Percentiles rank a stretch among this genome's conserved stretches.
Conservation (phyloP, 2,329 filamentous ascomycete genomes). For the Alternaria arbusti region DNA sequence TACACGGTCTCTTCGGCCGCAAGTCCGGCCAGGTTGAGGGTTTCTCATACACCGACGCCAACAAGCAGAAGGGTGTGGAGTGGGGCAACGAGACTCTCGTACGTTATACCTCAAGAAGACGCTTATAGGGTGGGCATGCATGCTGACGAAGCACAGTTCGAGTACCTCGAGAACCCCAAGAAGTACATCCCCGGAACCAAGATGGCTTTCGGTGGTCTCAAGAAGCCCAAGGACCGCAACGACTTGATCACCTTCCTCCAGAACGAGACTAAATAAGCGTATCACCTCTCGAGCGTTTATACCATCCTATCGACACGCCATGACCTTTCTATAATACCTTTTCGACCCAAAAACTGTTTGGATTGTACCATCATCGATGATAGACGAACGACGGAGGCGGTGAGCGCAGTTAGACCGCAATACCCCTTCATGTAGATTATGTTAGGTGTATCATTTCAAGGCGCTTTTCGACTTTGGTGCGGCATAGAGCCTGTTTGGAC, state of each 20-base stretch:
- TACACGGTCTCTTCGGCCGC: conserved; percentile 97
- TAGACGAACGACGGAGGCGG: conserved; percentile 50
- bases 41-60: conserved; percentile 98
- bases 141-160: conserved; percentile 66
- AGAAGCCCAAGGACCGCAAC: conserved; percentile 99
- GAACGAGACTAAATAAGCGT: conserved; percentile 71
- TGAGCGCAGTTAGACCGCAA: conserved; percentile 26
- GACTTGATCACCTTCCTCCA: conserved; percentile 91
- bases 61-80: conserved; percentile 93
- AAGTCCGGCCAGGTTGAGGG: conserved; percentile 90
- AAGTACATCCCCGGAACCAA: conserved; percentile 99
- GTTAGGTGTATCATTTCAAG: conserved; percentile 43
- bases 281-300: conserved; percentile 23
- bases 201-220: conserved; percentile 99
- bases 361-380: conserved; percentile 49
- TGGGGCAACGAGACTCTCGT: conserved; percentile 89
- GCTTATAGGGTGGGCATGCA: background rate
- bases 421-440: conserved; percentile 44
- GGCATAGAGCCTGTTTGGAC: conserved; percentile 44
- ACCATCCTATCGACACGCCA: conserved; percentile 28
- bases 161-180: conserved; percentile 99
- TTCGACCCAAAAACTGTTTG: conserved; percentile 30
- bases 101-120: conserved; percentile 44
- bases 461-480: conserved; percentile 42
- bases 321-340: conserved; percentile 36